Conservation (phyloP, 306 rosid genomes). For the Begonia peltatifolia region DNA sequence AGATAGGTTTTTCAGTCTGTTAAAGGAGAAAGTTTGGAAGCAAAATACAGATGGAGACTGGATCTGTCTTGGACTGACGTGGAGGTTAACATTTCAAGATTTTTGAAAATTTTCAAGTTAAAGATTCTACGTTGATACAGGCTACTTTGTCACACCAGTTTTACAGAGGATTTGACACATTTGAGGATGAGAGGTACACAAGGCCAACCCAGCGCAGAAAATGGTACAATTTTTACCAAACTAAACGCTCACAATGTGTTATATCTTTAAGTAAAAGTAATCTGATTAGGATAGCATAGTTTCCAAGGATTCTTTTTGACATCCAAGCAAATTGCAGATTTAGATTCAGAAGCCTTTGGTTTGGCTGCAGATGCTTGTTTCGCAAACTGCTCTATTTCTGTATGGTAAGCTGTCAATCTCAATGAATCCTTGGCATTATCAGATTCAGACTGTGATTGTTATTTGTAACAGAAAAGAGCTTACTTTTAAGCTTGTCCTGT, state of each 20-base stretch:
- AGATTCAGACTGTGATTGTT: no score
- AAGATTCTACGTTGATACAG: no score
- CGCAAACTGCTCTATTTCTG: no score
- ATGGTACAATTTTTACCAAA: background rate
- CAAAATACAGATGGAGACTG: conserved; percentile 52
- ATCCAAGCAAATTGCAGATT: no score
- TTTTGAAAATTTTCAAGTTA: background rate
- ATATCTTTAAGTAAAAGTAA: conserved; percentile 33
- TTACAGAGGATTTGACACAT: background rate
- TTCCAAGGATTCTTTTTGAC: no score
- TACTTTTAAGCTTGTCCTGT: no score
- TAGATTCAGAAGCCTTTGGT: no score
- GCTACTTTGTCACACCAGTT: background rate
- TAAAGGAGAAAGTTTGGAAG: conserved; percentile 36
- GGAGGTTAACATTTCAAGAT: conserved; percentile 41
- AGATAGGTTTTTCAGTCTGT: conserved; percentile 8
- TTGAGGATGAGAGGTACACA: conserved; percentile 7
- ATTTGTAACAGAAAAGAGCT: no score
- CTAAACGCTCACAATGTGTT: conserved; percentile 2
- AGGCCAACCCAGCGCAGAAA: conserved; percentile 15
- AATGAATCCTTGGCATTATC: no score
- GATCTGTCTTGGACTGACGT: conserved; percentile 35
- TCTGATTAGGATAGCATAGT: no score
- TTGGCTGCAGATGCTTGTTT: no score
- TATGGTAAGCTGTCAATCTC: no score